Percentiles rank a stretch among this genome's conserved stretches.
phyloP scores from a whole-genome alignment of 2,329 filamentous ascomycete species.

The Diaporthe sp. region DNA sequence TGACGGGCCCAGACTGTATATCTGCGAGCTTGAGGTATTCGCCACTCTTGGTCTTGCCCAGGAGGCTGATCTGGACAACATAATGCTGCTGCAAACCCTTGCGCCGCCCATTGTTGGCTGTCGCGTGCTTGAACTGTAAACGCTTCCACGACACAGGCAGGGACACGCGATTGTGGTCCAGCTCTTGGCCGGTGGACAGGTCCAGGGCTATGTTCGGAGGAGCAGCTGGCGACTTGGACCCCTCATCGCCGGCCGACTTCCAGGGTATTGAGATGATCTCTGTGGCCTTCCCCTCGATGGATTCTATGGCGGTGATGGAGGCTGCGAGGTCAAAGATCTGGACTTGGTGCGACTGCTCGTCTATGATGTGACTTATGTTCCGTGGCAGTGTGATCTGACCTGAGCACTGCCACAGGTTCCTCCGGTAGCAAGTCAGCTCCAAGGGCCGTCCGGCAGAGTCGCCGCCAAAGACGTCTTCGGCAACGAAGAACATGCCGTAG shows the following conservation, averaged over 20 bases:
- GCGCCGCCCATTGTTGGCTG: conserved; percentile 92
- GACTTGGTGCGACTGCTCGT: conserved; percentile 82
- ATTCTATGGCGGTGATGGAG: conserved; percentile 87
- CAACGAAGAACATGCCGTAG: conserved; percentile 90
- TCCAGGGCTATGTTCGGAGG: conserved; percentile 70
- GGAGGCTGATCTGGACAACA: conserved; percentile 84
- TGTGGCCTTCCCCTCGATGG: conserved; percentile 89
- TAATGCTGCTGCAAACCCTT: conserved; percentile 98
- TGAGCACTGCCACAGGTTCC: conserved; percentile 95
- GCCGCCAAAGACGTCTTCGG: conserved; percentile 81
- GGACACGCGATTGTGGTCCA: conserved; percentile 83
- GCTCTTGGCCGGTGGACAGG: conserved; percentile 70
- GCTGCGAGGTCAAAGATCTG: conserved; percentile 84
- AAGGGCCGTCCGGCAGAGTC: conserved; percentile 69
- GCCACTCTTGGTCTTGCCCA: conserved; percentile 78
- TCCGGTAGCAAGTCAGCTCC: conserved; percentile 93
- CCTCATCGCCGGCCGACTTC: conserved; percentile 75
- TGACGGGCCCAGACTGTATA: conserved; percentile 91
- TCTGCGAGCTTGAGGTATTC: conserved; percentile 83
- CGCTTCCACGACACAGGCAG: conserved; percentile 94
- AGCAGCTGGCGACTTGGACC: conserved; percentile 61
- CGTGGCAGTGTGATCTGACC: conserved; percentile 86
- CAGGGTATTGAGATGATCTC: conserved; percentile 98
- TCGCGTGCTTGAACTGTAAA: conserved; percentile 95
- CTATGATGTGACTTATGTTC: conserved; percentile 75